A percentile compares a stretch with the other conserved stretches of the same genome.
phyloP scores from a whole-genome alignment of 805 yeast species.

The Lipomyces orientalis region DNA sequence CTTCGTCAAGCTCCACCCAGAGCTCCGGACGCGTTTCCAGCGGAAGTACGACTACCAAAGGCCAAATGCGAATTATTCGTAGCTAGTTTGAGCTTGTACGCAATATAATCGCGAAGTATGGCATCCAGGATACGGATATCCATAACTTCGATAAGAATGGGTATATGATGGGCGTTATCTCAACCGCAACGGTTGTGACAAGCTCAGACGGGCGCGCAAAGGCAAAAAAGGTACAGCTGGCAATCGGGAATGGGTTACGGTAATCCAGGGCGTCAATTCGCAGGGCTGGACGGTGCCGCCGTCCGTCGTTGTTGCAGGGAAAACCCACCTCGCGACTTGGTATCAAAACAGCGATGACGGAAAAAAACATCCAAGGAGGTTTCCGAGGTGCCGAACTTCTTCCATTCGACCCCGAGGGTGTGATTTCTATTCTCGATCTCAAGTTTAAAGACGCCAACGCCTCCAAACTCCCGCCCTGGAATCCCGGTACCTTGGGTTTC shows the following conservation, averaged over 20 bases:
- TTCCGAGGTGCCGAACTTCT: not conserved
- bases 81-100: too few species aligned
- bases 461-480: not conserved
- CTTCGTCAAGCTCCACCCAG: too few species aligned
- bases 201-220: too few species aligned
- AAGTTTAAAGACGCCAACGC: constrained; percentile 1
- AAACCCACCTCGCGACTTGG: constrained; percentile 10
- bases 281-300: constrained; percentile 20
- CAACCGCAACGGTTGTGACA: too few species aligned
- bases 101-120: too few species aligned
- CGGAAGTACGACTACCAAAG: too few species aligned
- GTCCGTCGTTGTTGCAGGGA: constrained; percentile 13
- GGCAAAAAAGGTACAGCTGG: constrained; percentile 2
- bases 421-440: not conserved
- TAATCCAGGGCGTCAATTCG: constrained; percentile 25
- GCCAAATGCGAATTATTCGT: too few species aligned
- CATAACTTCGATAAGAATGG: too few species aligned
- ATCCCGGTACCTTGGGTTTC: not conserved
- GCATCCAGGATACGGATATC: too few species aligned
- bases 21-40: too few species aligned
- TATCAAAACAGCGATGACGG: constrained; percentile 9
- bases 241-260: constrained; percentile 18
- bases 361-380: not conserved
- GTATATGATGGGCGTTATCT: too few species aligned
- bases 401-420: not conserved